Base-by-base conservation (phyloP, 495 filamentous ascomycete genomes). In the Ascobolus immersus region DNA sequence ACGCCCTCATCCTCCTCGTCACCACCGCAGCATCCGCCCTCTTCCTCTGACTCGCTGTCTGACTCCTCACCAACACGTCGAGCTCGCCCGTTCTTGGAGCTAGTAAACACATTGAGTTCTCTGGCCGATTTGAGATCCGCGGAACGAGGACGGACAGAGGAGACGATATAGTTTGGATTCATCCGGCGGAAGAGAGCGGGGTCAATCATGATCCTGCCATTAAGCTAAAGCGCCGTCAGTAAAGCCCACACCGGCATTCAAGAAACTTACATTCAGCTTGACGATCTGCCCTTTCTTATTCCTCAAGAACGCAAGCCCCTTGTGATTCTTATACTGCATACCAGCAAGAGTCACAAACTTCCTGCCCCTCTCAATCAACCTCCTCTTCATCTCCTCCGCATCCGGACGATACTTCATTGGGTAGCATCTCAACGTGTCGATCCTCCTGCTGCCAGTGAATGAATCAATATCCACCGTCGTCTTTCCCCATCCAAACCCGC, bases 151-250 rank as follows among this genome's bases (percentile, higher is more conserved):
- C n/a, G n/a, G n/a, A n/a, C n/a, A 78, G 47, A 91, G 71, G 0
- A 7, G 4, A 39, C 25, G 11, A 67, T 65, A 44, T 91, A 91
- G 43, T 91, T 91, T 1, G 81, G 79, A 40, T 84, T 80, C 39
- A 86, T 77, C 2, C 79, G 67, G 17, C 81, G 65, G 55, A 84
- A 78, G 33, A 78, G 81, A 10, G 69, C 70, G 0, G 81, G 74
- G 46, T 93, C 82, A 23, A 92, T 62, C 82, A 92, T 91, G 39
- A 91, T 68, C 30, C 82, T 69, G 20, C 78, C 75, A 41, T 90
- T 89, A 55, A 71, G 52, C 29, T 55, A 55, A 38, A 89, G 74
- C 44, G 80, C 75, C 31, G 28, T 20, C 19, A 18, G 2, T 21
- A 19, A n/a, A n/a, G n/a, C n/a, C n/a, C n/a, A n/a, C n/a, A n/a